Evolutionary conservation across 202 grass and related monocot species (phyloP), one percentile per base, ranked within the genome.

Genomic region (Elaeis oleifera): DNA sequence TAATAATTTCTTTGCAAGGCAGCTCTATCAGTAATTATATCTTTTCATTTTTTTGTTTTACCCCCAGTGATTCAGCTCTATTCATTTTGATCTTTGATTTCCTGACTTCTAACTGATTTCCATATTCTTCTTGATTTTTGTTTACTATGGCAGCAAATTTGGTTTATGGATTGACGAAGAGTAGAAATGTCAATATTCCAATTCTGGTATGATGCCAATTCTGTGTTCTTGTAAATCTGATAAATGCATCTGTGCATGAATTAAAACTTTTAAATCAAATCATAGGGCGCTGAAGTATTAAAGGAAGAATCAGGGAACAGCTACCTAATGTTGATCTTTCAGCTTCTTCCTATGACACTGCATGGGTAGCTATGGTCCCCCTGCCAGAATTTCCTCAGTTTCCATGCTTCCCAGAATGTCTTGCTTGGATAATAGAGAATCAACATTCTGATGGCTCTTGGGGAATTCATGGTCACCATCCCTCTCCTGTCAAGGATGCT

Each of bases 341-440:
- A 1, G 31, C 71, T 6, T 95, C 90, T 74, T 64, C 57, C 0
- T 95, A 90, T 27, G 86, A 87, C 65, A 90, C 90, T 1, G 90
- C 90, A 18, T 90, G 90, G 90, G 85, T 95, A 24, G 83, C 90
- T 5, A 87, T 90, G 90, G 86, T 95, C n/a, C 83, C 90, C 36
- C 19, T 76, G 51, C 78, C 13, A 18, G 81, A 26, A 19, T 87
- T 77, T 56, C 27, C 18, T 64, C 68, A 68, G 20, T 3, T n/a
- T 56, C 78, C 90, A 29, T 55, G 57, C 75, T 95, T 95, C 65
- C 75, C 79, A n/a, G 83, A 82, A 4, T 95, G 83, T 58, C 23
- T 95, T 17, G 51, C 87, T 52, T 95, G 90, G 90, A 80, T 95
- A 77, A 20, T 90, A 25, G 60, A 82, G 25, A 82, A 83, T 74